A percentile compares a stretch with the other conserved stretches of the same genome.
These are phyloP conservation scores for Pisolithus thermaeus DNA, from an alignment of 1,284 basidiomycete genomes.

Conservation along the genomic window DNA sequence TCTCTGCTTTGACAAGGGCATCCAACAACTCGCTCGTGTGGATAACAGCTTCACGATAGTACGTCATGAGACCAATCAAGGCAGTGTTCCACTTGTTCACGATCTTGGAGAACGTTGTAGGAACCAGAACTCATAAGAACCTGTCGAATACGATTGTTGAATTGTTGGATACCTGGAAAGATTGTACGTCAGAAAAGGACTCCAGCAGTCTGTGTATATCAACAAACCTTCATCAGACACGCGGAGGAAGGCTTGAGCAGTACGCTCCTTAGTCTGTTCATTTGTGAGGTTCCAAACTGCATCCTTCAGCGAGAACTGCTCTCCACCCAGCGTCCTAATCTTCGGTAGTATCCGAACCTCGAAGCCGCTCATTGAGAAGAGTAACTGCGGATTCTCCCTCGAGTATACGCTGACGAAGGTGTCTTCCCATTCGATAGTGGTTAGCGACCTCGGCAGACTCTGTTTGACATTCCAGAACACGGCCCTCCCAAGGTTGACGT, in stretches of 20 bases:
- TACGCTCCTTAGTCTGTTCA: slow-evolving; percentile 94
- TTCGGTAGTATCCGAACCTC: slow-evolving; percentile 97
- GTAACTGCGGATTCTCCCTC: slow-evolving; percentile 94
- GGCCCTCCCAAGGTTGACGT: slow-evolving; percentile 96
- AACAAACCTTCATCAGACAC: slow-evolving; percentile 85
- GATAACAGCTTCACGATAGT: slow-evolving; percentile 98
- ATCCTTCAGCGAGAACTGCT: slow-evolving; percentile 95
- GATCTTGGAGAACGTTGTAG: slow-evolving; percentile 98
- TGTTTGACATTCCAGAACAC: slow-evolving; percentile 99
- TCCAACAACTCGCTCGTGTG: slow-evolving; percentile 96
- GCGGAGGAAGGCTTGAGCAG: slow-evolving; percentile 94
- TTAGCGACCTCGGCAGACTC: slow-evolving; percentile 90
- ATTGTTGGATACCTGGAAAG: slow-evolving; percentile 77
- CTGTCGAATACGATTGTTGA: slow-evolving; percentile 95
- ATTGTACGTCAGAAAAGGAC: slow-evolving; percentile 13
- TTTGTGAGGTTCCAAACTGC: slow-evolving; percentile 98
- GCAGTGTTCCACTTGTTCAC: slow-evolving; percentile 99
- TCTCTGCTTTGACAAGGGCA: slow-evolving; percentile 92
- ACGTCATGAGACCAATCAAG: slow-evolving; percentile 93
- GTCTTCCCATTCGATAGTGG: slow-evolving; percentile 99
- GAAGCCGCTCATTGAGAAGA: slow-evolving; percentile 99
- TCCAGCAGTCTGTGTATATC: not conserved
- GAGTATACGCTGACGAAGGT: slow-evolving; percentile 96
- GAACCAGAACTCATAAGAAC: slow-evolving; percentile 99
- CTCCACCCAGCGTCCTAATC: slow-evolving; percentile 89